Conservation (phyloP, 2,329 filamentous ascomycete genomes). For the Chaetomium strumarium region DNA sequence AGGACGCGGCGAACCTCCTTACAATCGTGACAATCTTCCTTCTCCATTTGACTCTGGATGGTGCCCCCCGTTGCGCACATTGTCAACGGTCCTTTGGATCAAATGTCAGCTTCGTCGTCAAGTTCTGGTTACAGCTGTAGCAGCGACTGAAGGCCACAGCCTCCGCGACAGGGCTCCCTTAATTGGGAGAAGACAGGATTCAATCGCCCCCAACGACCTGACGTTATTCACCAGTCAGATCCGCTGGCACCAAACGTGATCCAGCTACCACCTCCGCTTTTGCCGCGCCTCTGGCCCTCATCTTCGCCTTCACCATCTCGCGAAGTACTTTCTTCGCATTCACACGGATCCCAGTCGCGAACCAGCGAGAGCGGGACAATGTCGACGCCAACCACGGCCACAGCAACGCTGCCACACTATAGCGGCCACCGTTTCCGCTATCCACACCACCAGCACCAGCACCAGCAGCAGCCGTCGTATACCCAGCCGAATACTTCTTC, state of each 20-base stretch:
- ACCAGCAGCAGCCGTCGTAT: slow-evolving; percentile 44
- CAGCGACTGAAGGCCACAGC: too few species aligned
- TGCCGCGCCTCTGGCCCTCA: not conserved
- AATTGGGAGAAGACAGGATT: not conserved
- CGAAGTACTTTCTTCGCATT: slow-evolving; percentile 4
- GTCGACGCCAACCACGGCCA: slow-evolving; percentile 77
- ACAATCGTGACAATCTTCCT: too few species aligned
- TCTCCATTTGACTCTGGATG: too few species aligned
- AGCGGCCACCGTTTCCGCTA: slow-evolving; percentile 61
- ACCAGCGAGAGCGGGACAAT: slow-evolving; percentile 39
- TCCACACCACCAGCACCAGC: slow-evolving; percentile 44
- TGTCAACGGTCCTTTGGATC: too few species aligned
- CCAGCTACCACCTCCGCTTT: slow-evolving; percentile 9
- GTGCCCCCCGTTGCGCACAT: too few species aligned
- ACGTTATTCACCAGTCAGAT: slow-evolving; percentile 15
- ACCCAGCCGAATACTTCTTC: slow-evolving; percentile 39
- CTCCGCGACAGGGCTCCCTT: too few species aligned
- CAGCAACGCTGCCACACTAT: slow-evolving; percentile 64
- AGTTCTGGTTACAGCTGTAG: too few species aligned
- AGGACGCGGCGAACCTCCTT: too few species aligned
- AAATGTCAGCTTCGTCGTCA: too few species aligned
- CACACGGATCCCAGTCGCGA: slow-evolving; percentile 12
- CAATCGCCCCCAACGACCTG: not conserved
- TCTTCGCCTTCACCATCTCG: not conserved
- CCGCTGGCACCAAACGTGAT: slow-evolving; percentile 12